These are phyloP conservation scores for Scheffersomyces titani DNA, from an alignment of 1,139 yeast species.

Conservation along the genomic window DNA sequence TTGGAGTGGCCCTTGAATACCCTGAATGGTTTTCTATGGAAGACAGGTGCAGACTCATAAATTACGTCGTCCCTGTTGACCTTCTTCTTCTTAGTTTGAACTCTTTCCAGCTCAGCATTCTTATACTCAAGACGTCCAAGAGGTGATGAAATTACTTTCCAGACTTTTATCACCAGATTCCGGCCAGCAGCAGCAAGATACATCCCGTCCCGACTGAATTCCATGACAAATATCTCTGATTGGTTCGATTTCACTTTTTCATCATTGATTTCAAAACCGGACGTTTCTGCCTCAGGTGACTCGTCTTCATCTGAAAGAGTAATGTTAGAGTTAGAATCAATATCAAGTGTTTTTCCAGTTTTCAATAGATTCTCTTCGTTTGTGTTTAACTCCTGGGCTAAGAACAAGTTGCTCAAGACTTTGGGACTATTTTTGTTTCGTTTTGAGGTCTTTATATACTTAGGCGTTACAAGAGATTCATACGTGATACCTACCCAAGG, in stretches of 20 bases:
- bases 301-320: slow-evolving; percentile 4
- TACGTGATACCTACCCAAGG: slow-evolving; percentile 36
- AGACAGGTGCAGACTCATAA: slow-evolving; percentile 70
- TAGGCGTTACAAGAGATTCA: slow-evolving; percentile 51
- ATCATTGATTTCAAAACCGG: neutral
- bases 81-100: slow-evolving; percentile 9
- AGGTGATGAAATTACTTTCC: slow-evolving; percentile 79
- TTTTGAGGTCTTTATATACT: slow-evolving; percentile 51
- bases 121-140: slow-evolving; percentile 54
- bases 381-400: slow-evolving; percentile 74
- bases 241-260: slow-evolving; percentile 14
- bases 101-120: slow-evolving; percentile 15
- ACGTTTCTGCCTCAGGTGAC: neutral
- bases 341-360: slow-evolving; percentile 1
- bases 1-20: slow-evolving; percentile 68
- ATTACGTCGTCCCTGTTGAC: slow-evolving; percentile 9
- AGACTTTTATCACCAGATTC: slow-evolving; percentile 64
- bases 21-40: slow-evolving; percentile 66
- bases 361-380: neutral
- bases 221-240: slow-evolving; percentile 68
- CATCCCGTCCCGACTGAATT: slow-evolving; percentile 78
- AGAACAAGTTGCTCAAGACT: slow-evolving; percentile 57
- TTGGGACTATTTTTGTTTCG: slow-evolving; percentile 47
- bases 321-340: slow-evolving; percentile 4
- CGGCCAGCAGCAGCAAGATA: slow-evolving; percentile 84